Conservation (phyloP, 2,329 filamentous ascomycete genomes). For the Colletotrichum paranaense region DNA sequence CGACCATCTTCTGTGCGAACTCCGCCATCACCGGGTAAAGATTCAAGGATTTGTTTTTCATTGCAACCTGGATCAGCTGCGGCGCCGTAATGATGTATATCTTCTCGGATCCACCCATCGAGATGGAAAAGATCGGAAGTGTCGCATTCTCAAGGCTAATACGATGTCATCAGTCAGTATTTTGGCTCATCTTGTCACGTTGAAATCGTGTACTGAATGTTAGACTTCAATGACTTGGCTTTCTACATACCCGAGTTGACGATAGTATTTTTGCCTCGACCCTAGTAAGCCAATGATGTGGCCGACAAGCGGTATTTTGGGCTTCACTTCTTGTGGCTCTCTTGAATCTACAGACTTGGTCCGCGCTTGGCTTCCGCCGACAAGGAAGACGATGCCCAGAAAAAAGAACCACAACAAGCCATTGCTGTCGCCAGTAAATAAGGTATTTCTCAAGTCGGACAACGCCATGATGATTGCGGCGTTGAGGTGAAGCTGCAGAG, state of each 20-base stretch:
- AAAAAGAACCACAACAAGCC: not conserved
- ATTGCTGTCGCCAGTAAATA: not conserved
- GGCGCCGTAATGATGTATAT: constrained; percentile 58
- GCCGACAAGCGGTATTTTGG: constrained; percentile 55
- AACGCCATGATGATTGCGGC: not conserved
- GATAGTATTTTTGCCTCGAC: constrained; percentile 49
- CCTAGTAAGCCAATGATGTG: constrained; percentile 57
- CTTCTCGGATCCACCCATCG: constrained; percentile 51
- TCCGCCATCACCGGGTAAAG: constrained; percentile 56
- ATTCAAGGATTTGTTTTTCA: constrained; percentile 53
- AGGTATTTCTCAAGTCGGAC: not conserved
- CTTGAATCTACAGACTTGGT: constrained; percentile 39
- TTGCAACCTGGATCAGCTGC: constrained; percentile 51
- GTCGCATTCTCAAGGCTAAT: constrained; percentile 36
- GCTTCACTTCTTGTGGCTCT: constrained; percentile 55
- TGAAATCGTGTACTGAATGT: not conserved
- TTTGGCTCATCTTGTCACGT: not conserved
- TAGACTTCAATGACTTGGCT: not conserved
- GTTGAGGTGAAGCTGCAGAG: not conserved
- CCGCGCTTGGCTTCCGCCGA: not conserved
- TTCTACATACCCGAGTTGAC: constrained; percentile 49
- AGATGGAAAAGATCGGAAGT: constrained; percentile 54
- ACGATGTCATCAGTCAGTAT: not conserved
- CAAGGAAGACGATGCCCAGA: not conserved
- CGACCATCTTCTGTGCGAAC: constrained; percentile 50